phyloP scores from a whole-genome alignment of 495 filamentous ascomycete genomes.

The Penicillium bialowiezense region DNA sequence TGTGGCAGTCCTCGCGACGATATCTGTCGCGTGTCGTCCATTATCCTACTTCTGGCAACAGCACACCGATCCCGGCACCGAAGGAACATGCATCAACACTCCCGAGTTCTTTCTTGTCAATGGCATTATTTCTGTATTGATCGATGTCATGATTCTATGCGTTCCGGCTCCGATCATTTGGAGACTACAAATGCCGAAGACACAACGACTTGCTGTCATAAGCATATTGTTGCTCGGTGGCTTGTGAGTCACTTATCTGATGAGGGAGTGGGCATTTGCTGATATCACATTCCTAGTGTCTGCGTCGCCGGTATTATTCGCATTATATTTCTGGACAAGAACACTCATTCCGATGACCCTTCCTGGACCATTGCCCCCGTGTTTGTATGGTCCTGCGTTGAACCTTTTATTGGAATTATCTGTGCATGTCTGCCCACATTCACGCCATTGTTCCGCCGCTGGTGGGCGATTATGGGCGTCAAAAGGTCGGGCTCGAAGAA shows the following conservation, averaged over 20 bases:
- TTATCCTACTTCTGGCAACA: constrained; percentile 12
- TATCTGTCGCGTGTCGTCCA: constrained; percentile 7
- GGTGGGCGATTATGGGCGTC: constrained; percentile 1
- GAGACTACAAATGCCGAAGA: constrained; percentile 30
- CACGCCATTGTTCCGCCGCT: constrained; percentile 18
- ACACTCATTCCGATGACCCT: constrained; percentile 11
- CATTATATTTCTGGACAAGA: constrained; percentile 11
- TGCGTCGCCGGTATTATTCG: constrained; percentile 23
- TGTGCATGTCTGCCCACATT: constrained; percentile 40
- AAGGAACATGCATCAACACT: constrained; percentile 6
- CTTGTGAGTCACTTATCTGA: constrained; percentile 23
- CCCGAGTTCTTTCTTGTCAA: constrained; percentile 12
- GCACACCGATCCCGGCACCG: constrained; percentile 1
- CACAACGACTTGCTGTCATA: constrained; percentile 34
- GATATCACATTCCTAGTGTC: constrained; percentile 7
- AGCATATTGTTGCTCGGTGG: constrained; percentile 38
- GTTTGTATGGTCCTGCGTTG: constrained; percentile 44
- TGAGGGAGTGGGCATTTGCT: neutral
- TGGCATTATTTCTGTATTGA: constrained; percentile 20
- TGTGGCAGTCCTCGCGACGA: constrained; percentile 6
- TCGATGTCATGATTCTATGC: constrained; percentile 41
- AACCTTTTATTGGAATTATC: constrained; percentile 42
- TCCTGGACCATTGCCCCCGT: constrained; percentile 32
- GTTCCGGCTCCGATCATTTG: constrained; percentile 38
- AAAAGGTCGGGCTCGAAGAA: neutral